Evolutionary conservation across 495 filamentous ascomycete genomes (phyloP).

Genomic region (Aspergillus olivimuriae): DNA sequence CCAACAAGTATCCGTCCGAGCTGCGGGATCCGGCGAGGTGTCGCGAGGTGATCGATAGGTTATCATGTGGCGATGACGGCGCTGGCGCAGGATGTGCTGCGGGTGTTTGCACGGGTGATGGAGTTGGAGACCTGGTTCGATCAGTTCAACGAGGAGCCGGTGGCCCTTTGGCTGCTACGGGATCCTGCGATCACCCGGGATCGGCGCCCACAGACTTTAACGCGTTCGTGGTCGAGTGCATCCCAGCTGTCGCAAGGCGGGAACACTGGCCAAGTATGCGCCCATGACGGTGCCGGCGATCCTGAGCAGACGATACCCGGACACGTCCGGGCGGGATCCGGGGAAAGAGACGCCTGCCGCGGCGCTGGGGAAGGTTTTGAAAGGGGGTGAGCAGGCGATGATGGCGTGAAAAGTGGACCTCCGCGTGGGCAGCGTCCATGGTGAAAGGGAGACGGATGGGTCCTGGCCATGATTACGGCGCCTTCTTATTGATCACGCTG

Average conservation of each 20-base stretch:
- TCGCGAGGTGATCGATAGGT: conserved; percentile 19
- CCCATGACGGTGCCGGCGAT: conserved; percentile 21
- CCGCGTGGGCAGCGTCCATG: too few species aligned
- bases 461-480: too few species aligned
- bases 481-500: too few species aligned
- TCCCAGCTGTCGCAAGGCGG: conserved; percentile 17
- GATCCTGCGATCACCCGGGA: conserved; percentile 42
- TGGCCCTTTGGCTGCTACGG: conserved; percentile 36
- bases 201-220: conserved; percentile 49
- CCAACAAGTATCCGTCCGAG: conserved; percentile 42
- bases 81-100: conserved; percentile 23
- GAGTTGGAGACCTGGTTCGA: conserved; percentile 34
- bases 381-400: neutral
- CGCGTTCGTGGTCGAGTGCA: conserved; percentile 17
- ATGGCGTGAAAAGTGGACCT: neutral
- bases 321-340: conserved; percentile 15
- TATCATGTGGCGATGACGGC: conserved; percentile 19
- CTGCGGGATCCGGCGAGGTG: conserved; percentile 24
- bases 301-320: conserved; percentile 18
- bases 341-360: neutral
- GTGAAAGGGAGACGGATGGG: too few species aligned
- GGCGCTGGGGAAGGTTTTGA: neutral
- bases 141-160: conserved; percentile 25
- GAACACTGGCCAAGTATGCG: conserved; percentile 19
- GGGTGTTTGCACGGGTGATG: conserved; percentile 34